A percentile compares a stretch with the other conserved stretches of the same genome.
Evolutionary conservation across 2,329 filamentous ascomycete genomes (phyloP).

Genomic region (Fusarium sp.): DNA sequence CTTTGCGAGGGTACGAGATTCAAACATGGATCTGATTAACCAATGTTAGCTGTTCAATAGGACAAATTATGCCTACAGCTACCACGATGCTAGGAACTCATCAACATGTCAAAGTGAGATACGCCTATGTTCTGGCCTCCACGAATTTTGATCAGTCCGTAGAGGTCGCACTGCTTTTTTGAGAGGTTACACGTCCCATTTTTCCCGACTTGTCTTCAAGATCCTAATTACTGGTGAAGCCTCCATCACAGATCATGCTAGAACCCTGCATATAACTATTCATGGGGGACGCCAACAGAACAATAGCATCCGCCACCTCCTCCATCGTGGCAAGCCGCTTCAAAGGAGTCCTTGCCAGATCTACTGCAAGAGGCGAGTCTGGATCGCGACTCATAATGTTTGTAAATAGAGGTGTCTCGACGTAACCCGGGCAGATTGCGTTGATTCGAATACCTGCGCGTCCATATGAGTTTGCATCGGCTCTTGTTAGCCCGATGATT

Average conservation of each 20-base stretch:
- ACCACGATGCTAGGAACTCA: no score
- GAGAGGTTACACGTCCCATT: background rate
- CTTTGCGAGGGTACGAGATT: no score
- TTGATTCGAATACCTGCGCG: constrained; percentile 69
- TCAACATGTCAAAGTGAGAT: no score
- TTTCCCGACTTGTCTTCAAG: background rate
- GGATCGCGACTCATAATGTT: constrained; percentile 41
- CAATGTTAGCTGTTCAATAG: no score
- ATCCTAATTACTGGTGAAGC: constrained; percentile 53
- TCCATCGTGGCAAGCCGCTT: constrained; percentile 63
- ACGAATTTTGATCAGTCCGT: no score
- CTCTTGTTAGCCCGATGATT: constrained; percentile 67
- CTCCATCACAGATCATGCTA: constrained; percentile 64
- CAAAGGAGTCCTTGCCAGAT: constrained; percentile 63
- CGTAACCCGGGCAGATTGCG: constrained; percentile 70
- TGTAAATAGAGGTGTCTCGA: constrained; percentile 59
- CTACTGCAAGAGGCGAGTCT: constrained; percentile 53
- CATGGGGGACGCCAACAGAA: constrained; percentile 66
- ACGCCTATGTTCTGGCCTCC: no score
- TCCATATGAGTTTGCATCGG: constrained; percentile 68
- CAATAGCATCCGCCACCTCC: constrained; percentile 68
- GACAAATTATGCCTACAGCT: no score
- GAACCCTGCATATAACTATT: constrained; percentile 68
- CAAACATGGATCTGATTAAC: no score
- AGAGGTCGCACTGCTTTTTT: no score